Base-by-base conservation (phyloP, 352 stramenopile species). In the Globisporangium canariense region DNA sequence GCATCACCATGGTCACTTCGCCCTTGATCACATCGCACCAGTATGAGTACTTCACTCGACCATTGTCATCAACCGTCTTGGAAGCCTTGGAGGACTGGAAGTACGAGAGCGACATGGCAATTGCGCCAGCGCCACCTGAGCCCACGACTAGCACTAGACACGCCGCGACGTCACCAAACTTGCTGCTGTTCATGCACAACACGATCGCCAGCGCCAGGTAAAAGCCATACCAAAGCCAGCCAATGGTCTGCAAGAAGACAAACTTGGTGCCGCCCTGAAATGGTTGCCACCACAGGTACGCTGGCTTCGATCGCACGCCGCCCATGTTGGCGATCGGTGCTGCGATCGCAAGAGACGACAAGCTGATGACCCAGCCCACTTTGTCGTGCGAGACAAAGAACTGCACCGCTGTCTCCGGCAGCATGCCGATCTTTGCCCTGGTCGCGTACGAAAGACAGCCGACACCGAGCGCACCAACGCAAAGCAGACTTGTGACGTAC, bases 231-330 rank as follows among this genome's bases (percentile, higher is more conserved):
- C 78, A 88, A 20, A 85, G 65, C 78, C 78, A 88, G 2, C 78
- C 78, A 4, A 88, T 68, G 6, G 71, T 79, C 68, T 88, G 78
- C 14, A 88, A 52, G 56, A 88, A 88, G 7, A 86, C 69, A 62
- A 81, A 88, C 52, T 80, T 81, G 1, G 78, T 83, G n/a, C 76
- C 77, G 13, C 78, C 78, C 3, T 74, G 50, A 52, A 88, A 88
- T 4, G 78, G 78, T 13, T 88, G 78, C 75, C 75, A 88, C 71
- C 76, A 78, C 0, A 45, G 54, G 50, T 76, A 88, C 10, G 52
- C 43, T 13, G 70, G 47, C 0, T 68, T 38, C 0, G 69, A 62
- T 20, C 78, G 75, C 4, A 78, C 68, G 2, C 72, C 75, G 3
- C 76, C 76, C 53, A 78, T 64, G 58, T 88, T 73, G 2, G 69